phyloP scores from a whole-genome alignment of 2,329 filamentous ascomycete species.

The Pestalotiopsis sp. region DNA sequence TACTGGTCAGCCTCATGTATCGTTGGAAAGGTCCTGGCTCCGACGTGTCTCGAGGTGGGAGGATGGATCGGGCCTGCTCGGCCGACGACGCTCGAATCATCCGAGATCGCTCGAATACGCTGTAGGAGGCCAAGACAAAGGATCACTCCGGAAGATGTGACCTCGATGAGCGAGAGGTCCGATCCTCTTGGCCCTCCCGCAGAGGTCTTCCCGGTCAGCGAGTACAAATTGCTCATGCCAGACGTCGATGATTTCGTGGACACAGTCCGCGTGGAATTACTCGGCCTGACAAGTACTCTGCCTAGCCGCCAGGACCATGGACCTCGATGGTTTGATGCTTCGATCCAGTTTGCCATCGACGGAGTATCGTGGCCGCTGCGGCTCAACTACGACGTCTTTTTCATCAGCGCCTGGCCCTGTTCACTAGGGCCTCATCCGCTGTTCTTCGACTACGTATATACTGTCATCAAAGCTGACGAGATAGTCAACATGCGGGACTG shows the following conservation, averaged over 20 bases:
- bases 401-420: slow-evolving; percentile 68
- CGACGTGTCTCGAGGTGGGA: slow-evolving; percentile 70
- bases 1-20: slow-evolving; percentile 77
- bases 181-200: slow-evolving; percentile 69
- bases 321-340: slow-evolving; percentile 60
- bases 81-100: slow-evolving; percentile 64
- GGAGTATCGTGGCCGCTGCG: slow-evolving; percentile 65
- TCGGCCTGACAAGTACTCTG: slow-evolving; percentile 56
- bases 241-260: slow-evolving; percentile 62
- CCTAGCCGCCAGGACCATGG: slow-evolving; percentile 30
- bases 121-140: slow-evolving; percentile 59
- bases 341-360: slow-evolving; percentile 65
- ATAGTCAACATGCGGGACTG: slow-evolving; percentile 69
- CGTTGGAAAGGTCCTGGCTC: slow-evolving; percentile 74
- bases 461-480: slow-evolving; percentile 62
- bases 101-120: slow-evolving; percentile 71
- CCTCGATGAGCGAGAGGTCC: slow-evolving; percentile 68
- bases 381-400: slow-evolving; percentile 67
- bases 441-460: slow-evolving; percentile 72
- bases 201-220: slow-evolving; percentile 64
- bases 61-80: slow-evolving; percentile 77
- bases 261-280: slow-evolving; percentile 69
- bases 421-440: slow-evolving; percentile 66
- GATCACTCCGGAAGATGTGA: slow-evolving; percentile 61
- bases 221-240: slow-evolving; percentile 66